These are phyloP conservation scores for Silene uniflora DNA, from an alignment of 148 eudicot genomes.

Conservation along the genomic window DNA sequence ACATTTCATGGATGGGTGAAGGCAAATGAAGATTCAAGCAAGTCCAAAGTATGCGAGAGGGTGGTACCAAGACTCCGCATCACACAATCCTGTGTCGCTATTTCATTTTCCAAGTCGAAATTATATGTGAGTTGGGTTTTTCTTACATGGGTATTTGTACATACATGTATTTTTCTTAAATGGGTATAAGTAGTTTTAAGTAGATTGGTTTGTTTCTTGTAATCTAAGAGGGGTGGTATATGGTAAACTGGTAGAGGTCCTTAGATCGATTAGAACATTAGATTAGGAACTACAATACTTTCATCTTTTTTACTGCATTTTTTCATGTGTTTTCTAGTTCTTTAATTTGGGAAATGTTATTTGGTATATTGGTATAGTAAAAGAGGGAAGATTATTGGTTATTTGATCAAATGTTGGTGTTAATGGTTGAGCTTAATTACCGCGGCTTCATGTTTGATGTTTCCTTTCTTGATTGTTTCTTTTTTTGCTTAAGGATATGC, in stretches of 20 bases:
- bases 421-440: neutral
- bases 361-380: slow-evolving; percentile 38
- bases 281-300: slow-evolving; percentile 28
- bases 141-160: slow-evolving; percentile 1
- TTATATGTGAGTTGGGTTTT: slow-evolving; percentile 18
- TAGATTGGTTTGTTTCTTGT: slow-evolving; percentile 15
- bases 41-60: too few species aligned
- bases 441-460: neutral
- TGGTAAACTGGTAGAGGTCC: slow-evolving; percentile 23
- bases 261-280: slow-evolving; percentile 15
- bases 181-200: slow-evolving; percentile 11
- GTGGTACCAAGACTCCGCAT: too few species aligned
- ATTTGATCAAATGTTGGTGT: slow-evolving; percentile 17
- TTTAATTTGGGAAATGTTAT: slow-evolving; percentile 18
- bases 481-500: neutral
- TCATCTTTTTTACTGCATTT: slow-evolving; percentile 6
- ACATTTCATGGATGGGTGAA: too few species aligned
- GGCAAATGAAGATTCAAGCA: too few species aligned
- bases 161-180: too few species aligned
- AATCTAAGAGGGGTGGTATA: slow-evolving; percentile 26
- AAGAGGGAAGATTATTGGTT: slow-evolving; percentile 31
- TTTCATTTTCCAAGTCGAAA: slow-evolving; percentile 7
- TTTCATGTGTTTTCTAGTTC: neutral
- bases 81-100: too few species aligned
- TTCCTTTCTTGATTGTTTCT: neutral